Conservation (phyloP, 371 early-diverging fungal species). For the Circinella umbellata region DNA sequence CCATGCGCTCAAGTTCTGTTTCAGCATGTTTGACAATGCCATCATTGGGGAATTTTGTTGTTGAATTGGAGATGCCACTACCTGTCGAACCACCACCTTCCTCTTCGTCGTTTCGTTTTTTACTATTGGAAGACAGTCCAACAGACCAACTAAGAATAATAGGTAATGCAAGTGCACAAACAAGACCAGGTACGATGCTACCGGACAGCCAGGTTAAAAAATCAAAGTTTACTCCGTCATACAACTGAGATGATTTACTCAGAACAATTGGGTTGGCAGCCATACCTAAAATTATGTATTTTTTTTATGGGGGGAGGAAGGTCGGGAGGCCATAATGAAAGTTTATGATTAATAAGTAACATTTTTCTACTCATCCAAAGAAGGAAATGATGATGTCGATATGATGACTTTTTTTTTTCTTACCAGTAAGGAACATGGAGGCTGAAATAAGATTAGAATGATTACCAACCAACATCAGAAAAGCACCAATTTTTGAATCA, state of each 20-base stretch:
- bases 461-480: constrained; percentile 57
- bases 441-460: constrained; percentile 71
- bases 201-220: constrained; percentile 66
- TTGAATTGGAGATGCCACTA: neutral
- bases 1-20: constrained; percentile 40
- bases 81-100: neutral
- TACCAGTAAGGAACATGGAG: constrained; percentile 67
- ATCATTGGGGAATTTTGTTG: constrained; percentile 11
- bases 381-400: neutral
- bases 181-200: constrained; percentile 58
- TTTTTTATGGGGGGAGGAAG: neutral
- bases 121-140: constrained; percentile 26
- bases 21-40: constrained; percentile 37
- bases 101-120: constrained; percentile 24
- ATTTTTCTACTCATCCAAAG: neutral
- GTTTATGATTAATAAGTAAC: neutral
- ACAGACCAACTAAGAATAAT: constrained; percentile 37
- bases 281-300: constrained; percentile 47
- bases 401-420: neutral
- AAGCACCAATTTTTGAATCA: constrained; percentile 48
- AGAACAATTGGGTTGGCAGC: constrained; percentile 72
- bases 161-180: constrained; percentile 49
- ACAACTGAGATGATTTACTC: constrained; percentile 55
- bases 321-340: neutral
- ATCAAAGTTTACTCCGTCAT: constrained; percentile 56